These are phyloP conservation scores for Leccinum longicurvipes DNA, from an alignment of 768 basidiomycete species.

Conservation along the genomic window DNA sequence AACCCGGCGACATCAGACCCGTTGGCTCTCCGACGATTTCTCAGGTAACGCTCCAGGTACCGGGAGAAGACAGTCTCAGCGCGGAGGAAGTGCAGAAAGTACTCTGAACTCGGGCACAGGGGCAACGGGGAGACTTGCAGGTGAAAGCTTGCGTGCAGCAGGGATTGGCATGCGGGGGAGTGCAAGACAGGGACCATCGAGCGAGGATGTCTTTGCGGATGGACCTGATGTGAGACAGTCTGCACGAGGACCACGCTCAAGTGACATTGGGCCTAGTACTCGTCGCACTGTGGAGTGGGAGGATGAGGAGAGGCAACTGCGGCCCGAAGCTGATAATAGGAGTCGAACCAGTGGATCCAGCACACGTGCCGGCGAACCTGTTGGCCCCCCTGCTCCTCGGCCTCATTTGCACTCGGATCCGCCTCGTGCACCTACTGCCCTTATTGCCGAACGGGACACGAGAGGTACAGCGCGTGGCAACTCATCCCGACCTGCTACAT, in stretches of 20 bases:
- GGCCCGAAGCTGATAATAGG: slow-evolving; percentile 16
- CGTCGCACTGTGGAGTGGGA: slow-evolving; percentile 23
- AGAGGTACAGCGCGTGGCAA: slow-evolving; percentile 15
- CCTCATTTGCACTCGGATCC: slow-evolving; percentile 27
- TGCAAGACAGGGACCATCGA: slow-evolving; percentile 26
- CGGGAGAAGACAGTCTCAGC: slow-evolving; percentile 53
- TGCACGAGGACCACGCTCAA: slow-evolving; percentile 16
- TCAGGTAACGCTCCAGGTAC: slow-evolving; percentile 20
- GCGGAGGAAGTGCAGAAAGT: slow-evolving; percentile 72
- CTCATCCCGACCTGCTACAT: slow-evolving; percentile 46
- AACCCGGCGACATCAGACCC: slow-evolving; percentile 46
- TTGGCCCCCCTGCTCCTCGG: slow-evolving; percentile 16
- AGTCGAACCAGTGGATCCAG: slow-evolving; percentile 25
- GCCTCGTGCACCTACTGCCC: slow-evolving; percentile 12
- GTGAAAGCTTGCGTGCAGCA: slow-evolving; percentile 68
- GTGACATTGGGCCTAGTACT: slow-evolving; percentile 1
- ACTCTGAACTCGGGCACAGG: slow-evolving; percentile 43
- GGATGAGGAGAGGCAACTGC: slow-evolving; percentile 21
- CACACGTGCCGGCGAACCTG: slow-evolving; percentile 18
- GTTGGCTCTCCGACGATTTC: slow-evolving; percentile 54
- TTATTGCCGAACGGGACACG: slow-evolving; percentile 19
- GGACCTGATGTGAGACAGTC: slow-evolving; percentile 18
- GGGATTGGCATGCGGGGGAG: slow-evolving; percentile 48
- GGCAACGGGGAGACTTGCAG: slow-evolving; percentile 51
- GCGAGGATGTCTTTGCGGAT: slow-evolving; percentile 37